Conservation (phyloP, 768 basidiomycete genomes). For the Russula earlei region DNA sequence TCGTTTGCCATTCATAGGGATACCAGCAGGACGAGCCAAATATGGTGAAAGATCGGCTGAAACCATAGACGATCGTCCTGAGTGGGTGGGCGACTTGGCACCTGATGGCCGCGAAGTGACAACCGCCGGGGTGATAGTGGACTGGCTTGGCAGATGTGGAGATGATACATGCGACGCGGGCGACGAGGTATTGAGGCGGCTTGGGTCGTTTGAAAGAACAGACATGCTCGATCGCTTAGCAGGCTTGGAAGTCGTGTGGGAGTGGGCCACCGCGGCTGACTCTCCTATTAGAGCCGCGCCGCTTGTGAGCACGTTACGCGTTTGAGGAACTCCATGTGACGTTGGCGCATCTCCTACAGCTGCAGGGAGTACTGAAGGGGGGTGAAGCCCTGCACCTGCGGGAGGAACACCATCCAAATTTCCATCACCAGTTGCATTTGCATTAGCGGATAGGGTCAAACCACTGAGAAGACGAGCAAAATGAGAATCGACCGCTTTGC, state of each 20-base stretch:
- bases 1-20: conserved; percentile 50
- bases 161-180: neutral
- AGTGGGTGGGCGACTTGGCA: conserved; percentile 21
- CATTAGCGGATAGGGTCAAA: conserved; percentile 44
- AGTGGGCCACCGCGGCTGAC: neutral
- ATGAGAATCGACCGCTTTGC: conserved; percentile 50
- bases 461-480: conserved; percentile 59
- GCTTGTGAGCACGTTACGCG: neutral
- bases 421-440: neutral
- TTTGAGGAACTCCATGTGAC: neutral
- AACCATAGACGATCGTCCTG: conserved; percentile 35
- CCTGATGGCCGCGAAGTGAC: conserved; percentile 5
- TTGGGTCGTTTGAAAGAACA: neutral
- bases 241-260: neutral
- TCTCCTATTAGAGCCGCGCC: neutral
- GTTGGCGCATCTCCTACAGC: neutral
- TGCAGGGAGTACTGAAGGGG: neutral
- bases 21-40: conserved; percentile 43
- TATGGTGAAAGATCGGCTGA: conserved; percentile 66
- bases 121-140: conserved; percentile 11
- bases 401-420: neutral
- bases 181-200: neutral
- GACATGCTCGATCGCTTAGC: neutral
- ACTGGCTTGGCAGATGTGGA: neutral
- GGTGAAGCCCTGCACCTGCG: neutral